A percentile compares a stretch with the other conserved stretches of the same genome.
phyloP scores from a whole-genome alignment of 371 early-diverging fungal genomes.

The Circinella minor region DNA sequence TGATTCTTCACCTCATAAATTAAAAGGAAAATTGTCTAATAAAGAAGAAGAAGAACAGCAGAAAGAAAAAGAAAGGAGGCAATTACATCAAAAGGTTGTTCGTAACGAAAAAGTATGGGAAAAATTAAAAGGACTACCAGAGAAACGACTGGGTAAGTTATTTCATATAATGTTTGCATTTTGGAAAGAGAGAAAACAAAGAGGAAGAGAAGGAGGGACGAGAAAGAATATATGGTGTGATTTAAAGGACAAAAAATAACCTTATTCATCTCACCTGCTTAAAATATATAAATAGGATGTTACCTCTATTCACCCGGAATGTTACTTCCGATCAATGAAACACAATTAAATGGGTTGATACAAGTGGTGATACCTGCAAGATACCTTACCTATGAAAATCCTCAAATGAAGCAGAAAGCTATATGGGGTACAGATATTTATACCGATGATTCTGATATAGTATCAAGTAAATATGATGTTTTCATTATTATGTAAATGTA shows the following conservation, averaged over 20 bases:
- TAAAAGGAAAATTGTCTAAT: constrained; percentile 2
- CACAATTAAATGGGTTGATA: constrained; percentile 55
- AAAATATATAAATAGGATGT: constrained; percentile 36
- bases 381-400: constrained; percentile 60
- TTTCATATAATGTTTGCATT: background rate
- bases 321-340: constrained; percentile 56
- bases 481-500: background rate
- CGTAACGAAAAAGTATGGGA: constrained; percentile 57
- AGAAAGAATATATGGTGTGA: background rate
- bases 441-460: constrained; percentile 88
- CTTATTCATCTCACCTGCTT: too few relatives aligned
- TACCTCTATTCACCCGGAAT: constrained; percentile 53
- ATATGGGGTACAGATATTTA: constrained; percentile 91
- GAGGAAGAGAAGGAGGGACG: background rate
- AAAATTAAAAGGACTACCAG: constrained; percentile 40
- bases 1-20: constrained; percentile 1
- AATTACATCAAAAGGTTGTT: constrained; percentile 46
- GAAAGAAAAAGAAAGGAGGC: constrained; percentile 10
- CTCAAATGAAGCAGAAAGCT: constrained; percentile 60
- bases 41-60: constrained; percentile 1
- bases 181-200: background rate
- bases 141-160: constrained; percentile 44
- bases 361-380: constrained; percentile 61
- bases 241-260: too few relatives aligned
- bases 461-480: constrained; percentile 63